Conservation (phyloP, 805 yeast species). For the Saturnispora hagleri region DNA sequence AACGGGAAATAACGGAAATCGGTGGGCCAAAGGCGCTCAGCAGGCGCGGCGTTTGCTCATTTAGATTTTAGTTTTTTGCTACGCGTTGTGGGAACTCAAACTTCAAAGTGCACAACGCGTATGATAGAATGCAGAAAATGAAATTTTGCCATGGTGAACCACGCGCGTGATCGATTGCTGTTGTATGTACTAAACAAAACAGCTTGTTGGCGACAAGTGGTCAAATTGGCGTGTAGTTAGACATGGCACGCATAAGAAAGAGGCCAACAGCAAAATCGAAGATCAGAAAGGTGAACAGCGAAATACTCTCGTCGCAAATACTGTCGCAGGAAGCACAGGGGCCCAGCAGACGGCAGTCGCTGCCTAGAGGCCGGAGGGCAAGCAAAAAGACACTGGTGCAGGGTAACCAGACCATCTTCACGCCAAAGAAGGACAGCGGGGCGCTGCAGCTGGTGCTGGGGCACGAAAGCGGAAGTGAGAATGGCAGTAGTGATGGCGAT, state of each 20-base stretch:
- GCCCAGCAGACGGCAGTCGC: neutral
- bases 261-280: slow-evolving; percentile 13
- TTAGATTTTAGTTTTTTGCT: too few relatives aligned
- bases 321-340: slow-evolving; percentile 1
- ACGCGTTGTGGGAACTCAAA: too few relatives aligned
- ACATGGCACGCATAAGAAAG: slow-evolving; percentile 1
- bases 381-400: slow-evolving; percentile 9
- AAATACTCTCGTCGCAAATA: slow-evolving; percentile 7
- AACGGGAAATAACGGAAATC: neutral
- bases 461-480: neutral
- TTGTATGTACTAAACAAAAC: too few relatives aligned
- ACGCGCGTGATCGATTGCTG: too few relatives aligned
- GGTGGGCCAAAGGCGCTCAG: neutral
- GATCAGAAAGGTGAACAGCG: slow-evolving; percentile 8
- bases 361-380: slow-evolving; percentile 1
- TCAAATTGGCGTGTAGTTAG: too few relatives aligned
- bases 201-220: too few relatives aligned
- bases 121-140: too few relatives aligned
- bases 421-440: slow-evolving; percentile 6
- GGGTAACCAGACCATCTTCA: slow-evolving; percentile 11
- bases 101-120: too few relatives aligned
- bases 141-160: too few relatives aligned
- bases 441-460: neutral
- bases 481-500: neutral
- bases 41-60: neutral